A percentile compares a stretch with the other conserved stretches of the same genome.
phyloP scores from a whole-genome alignment of 208 protist genomes.

The Tritrichomonas musculus region DNA sequence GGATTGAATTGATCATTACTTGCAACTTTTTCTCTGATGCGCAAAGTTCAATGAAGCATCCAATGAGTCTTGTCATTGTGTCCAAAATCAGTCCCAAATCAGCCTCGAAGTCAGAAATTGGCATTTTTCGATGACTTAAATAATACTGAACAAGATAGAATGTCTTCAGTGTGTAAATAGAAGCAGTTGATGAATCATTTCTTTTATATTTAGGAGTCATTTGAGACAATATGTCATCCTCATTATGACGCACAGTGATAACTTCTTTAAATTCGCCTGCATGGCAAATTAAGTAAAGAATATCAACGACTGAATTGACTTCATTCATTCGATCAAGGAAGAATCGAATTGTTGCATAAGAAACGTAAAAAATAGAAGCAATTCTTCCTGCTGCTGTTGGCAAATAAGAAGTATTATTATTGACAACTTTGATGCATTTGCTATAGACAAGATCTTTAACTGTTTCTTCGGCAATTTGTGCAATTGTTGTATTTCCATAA shows the following conservation, averaged over 20 bases:
- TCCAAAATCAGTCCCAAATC: slow-evolving; percentile 93
- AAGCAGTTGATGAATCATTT: slow-evolving; percentile 53
- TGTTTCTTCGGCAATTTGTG: neutral
- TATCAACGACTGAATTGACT: neutral
- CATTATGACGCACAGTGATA: slow-evolving; percentile 87
- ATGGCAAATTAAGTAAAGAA: slow-evolving; percentile 52
- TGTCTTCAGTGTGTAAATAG: too few relatives aligned
- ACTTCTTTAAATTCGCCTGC: slow-evolving; percentile 83
- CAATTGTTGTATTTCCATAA: slow-evolving; percentile 23
- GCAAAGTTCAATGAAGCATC: neutral
- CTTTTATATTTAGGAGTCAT: slow-evolving; percentile 66
- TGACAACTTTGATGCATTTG: neutral
- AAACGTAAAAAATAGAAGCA: neutral
- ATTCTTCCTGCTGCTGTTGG: neutral
- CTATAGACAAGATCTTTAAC: neutral
- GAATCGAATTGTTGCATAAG: neutral
- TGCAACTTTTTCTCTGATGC: neutral
- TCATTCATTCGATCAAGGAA: neutral
- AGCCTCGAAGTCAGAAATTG: slow-evolving; percentile 92
- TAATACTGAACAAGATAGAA: slow-evolving; percentile 94
- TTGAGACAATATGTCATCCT: slow-evolving; percentile 83
- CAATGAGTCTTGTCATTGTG: slow-evolving; percentile 75
- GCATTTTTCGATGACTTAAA: slow-evolving; percentile 72
- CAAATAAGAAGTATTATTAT: neutral
- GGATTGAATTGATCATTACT: neutral